phyloP scores from a whole-genome alignment of 768 basidiomycete genomes.

The Boletus subcaerulescens region DNA sequence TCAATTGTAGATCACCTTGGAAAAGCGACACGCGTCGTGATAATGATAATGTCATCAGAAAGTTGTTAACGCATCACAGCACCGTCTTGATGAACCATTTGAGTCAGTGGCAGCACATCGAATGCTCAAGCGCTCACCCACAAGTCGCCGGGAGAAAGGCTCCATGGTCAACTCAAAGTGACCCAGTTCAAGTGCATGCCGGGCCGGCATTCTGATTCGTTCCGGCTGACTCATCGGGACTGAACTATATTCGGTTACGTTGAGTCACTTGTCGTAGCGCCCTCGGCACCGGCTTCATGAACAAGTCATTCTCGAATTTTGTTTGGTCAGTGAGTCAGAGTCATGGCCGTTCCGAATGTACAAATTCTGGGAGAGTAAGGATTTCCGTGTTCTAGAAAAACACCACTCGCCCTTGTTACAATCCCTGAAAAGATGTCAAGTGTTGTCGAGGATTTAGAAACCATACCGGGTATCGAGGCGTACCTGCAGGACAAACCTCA shows the following conservation, averaged over 20 bases:
- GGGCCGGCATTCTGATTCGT: not conserved
- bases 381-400: not conserved
- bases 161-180: no score
- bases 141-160: no score
- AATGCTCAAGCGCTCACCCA: no score
- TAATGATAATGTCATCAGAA: no score
- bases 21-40: no score
- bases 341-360: not conserved
- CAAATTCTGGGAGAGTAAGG: not conserved
- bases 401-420: not conserved
- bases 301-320: not conserved
- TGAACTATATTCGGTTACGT: not conserved
- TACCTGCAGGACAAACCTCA: slow-evolving; percentile 46
- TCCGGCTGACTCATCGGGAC: not conserved
- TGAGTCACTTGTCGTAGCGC: not conserved
- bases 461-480: slow-evolving; percentile 28
- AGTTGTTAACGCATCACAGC: no score
- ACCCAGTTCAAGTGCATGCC: no score
- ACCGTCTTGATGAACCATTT: not conserved
- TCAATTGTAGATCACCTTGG: no score
- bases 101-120: not conserved
- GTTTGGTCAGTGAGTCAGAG: slow-evolving; percentile 12
- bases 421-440: slow-evolving; percentile 14
- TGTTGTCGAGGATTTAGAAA: slow-evolving; percentile 25
- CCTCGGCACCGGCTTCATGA: not conserved